Evolutionary conservation across 768 basidiomycete species (phyloP).

Genomic region (Gyrodon lividus): DNA sequence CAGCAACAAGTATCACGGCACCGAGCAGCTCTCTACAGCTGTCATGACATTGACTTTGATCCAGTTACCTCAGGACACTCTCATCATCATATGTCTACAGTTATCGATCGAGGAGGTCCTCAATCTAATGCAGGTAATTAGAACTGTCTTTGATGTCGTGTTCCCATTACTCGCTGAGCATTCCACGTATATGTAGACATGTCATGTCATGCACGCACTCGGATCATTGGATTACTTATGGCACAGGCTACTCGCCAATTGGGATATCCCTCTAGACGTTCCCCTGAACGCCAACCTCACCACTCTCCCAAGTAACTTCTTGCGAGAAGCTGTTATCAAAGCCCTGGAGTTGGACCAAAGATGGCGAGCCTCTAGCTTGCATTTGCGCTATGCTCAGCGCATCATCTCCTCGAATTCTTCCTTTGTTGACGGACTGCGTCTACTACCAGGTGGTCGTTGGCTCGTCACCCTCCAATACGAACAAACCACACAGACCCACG

Average conservation of each 20-base stretch:
- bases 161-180: constrained; percentile 16
- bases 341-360: constrained; percentile 51
- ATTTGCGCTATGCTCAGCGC: constrained; percentile 36
- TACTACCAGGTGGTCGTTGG: constrained; percentile 48
- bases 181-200: constrained; percentile 45
- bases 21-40: constrained; percentile 1
- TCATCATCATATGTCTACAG: constrained; percentile 36
- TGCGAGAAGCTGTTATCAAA: constrained; percentile 42
- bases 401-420: constrained; percentile 36
- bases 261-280: constrained; percentile 43
- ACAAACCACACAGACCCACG: constrained; percentile 33
- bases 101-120: constrained; percentile 44
- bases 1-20: too few species aligned
- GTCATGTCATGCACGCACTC: constrained; percentile 58
- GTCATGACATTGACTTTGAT: constrained; percentile 24
- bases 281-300: constrained; percentile 32
- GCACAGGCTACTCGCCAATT: constrained; percentile 39
- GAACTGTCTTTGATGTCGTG: background rate
- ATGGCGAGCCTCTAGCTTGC: constrained; percentile 42
- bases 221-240: constrained; percentile 53
- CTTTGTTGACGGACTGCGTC: constrained; percentile 45
- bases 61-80: constrained; percentile 44
- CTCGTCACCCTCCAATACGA: constrained; percentile 44
- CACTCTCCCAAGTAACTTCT: constrained; percentile 37
- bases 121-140: constrained; percentile 46